Base-by-base conservation (phyloP, 139 green algal genomes). In the Coccomyxa sp. region DNA sequence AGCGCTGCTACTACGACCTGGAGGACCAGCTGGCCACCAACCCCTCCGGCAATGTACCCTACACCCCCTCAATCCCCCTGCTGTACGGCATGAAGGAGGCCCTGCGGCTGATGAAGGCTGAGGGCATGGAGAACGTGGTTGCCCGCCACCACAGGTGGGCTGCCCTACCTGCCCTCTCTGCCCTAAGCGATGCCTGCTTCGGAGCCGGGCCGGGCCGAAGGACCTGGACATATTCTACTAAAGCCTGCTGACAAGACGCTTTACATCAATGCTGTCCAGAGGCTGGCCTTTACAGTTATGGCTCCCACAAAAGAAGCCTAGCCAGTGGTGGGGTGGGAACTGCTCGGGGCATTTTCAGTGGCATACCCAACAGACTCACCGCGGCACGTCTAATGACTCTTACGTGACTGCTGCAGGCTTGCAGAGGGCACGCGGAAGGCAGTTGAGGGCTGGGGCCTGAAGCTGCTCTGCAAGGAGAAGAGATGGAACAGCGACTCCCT, bases 1-100 rank as follows among this genome's bases (percentile, higher is more conserved):
- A 85, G 55, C 87, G 90, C 31, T 84, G 90, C 12, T 99, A 98
- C 91, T 99, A 93, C 78, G 94, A 97, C 83, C 98, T 91, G 82
- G 85, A 88, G 31, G 85, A 90, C 83, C 82, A 86, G 87, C 77
- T 92, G 72, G 74, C 77, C 41, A 89, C 78, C 68, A 91, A 92
- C 78, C 79, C 81, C 22, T 78, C 73, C 35, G 93, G 90, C 74
- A 95, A 87, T 69, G 82, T 82, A 31, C 88, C 88, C 54, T 93
- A 93, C 88, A 93, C 89, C 0, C 88, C 88, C n/a, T 85, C 79
- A 50, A 85, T 88, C 38, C 89, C 91, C 55, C 88, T 99, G 88
- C 90, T 99, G 40, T 97, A 99, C 78, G 96, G 96, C 54, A 87
- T 98, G 68, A 80, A 86, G 27, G 92, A 93, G 74, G 87, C 81